Conservation (phyloP, 2,329 filamentous ascomycete genomes). For the Colletotrichum viniferum region DNA sequence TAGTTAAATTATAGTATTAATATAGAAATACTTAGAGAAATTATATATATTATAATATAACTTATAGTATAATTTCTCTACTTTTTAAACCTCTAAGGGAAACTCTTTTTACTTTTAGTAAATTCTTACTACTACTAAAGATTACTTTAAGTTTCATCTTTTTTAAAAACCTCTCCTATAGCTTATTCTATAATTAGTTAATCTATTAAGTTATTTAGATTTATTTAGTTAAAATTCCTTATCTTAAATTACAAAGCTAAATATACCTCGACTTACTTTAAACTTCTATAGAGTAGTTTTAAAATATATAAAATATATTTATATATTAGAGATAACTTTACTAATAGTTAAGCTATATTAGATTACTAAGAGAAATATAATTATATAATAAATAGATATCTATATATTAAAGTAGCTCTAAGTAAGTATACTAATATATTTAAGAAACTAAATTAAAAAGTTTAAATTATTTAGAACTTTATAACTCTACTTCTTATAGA, state of each 20-base stretch:
- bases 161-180: neutral
- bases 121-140: neutral
- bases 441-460: neutral
- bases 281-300: neutral
- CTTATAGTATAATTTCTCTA: neutral
- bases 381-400: neutral
- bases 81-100: neutral
- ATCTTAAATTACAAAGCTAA: neutral
- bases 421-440: neutral
- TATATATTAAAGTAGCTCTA: neutral
- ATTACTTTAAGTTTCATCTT: neutral
- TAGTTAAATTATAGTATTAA: neutral
- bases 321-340: rapidly evolving
- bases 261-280: rapidly evolving
- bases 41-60: neutral
- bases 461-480: neutral
- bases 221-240: rapidly evolving
- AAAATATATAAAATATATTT: neutral
- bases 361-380: rapidly evolving
- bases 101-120: neutral
- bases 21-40: neutral
- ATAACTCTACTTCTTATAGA: neutral
- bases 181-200: neutral
- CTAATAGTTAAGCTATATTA: neutral
- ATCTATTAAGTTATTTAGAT: neutral